Evolutionary conservation across 768 basidiomycete genomes (phyloP).

Genomic region (Rubroboletus pulcherrimus): DNA sequence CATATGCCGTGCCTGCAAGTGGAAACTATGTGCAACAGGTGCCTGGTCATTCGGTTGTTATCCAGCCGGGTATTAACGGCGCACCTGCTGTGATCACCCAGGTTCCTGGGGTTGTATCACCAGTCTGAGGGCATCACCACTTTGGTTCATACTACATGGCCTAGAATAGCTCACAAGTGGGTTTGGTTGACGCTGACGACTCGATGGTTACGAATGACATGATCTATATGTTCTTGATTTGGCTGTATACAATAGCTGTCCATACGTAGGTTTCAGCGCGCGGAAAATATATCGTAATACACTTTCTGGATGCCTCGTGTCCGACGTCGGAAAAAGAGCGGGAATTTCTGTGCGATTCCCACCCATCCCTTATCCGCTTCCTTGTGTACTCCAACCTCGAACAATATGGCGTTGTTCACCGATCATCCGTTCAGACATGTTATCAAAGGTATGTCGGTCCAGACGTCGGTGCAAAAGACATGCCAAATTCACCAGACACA

Average conservation of each 20-base stretch:
- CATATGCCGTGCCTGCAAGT: constrained; percentile 20
- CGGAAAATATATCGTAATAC: constrained; percentile 12
- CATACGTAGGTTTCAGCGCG: constrained; percentile 14
- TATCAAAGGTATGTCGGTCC: constrained; percentile 25
- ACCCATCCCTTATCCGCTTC: constrained; percentile 24
- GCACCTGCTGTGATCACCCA: constrained; percentile 59
- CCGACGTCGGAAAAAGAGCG: constrained; percentile 21
- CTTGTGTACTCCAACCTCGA: constrained; percentile 12
- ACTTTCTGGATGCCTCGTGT: constrained; percentile 25
- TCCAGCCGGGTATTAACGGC: constrained; percentile 64
- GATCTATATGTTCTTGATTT: constrained; percentile 9
- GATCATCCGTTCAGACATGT: constrained; percentile 34
- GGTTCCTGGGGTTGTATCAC: constrained; percentile 39
- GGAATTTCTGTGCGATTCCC: constrained; percentile 18
- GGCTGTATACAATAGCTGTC: constrained; percentile 9
- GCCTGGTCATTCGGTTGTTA: constrained; percentile 62
- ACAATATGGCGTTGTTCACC: constrained; percentile 29
- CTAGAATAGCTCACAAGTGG: background rate
- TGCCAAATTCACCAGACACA: constrained; percentile 8
- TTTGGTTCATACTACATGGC: background rate
- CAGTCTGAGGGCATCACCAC: constrained; percentile 9
- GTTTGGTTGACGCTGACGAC: constrained; percentile 11
- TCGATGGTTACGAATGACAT: background rate
- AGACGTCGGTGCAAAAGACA: background rate
- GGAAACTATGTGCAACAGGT: constrained; percentile 43